Conservation (phyloP, 1,284 basidiomycete genomes). For the Ganoderma sinense region DNA sequence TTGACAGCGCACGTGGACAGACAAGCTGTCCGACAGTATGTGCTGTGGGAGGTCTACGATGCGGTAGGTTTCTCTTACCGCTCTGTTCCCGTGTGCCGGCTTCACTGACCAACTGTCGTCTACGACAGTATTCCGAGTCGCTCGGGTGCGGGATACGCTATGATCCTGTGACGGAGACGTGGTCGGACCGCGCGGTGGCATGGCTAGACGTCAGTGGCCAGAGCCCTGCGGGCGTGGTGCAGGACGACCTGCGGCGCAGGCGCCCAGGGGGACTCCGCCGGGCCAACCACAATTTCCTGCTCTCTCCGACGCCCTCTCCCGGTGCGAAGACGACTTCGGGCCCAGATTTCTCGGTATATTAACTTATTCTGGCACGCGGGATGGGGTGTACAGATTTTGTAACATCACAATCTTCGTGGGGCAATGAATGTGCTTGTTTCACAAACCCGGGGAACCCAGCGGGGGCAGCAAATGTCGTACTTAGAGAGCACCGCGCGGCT, state of each 20-base stretch:
- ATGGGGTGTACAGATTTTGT: not conserved
- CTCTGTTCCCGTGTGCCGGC: not conserved
- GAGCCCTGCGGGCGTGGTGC: not conserved
- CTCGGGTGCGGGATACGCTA: not conserved
- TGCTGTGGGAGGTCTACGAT: not conserved
- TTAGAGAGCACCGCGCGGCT: no score
- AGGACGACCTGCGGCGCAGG: not conserved
- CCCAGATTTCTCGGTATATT: not conserved
- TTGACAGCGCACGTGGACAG: not conserved
- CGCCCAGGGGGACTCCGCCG: not conserved
- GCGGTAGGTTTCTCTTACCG: not conserved
- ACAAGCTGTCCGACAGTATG: not conserved
- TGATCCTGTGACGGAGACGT: not conserved
- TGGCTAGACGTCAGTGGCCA: not conserved
- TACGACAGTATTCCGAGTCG: not conserved
- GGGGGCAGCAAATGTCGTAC: no score
- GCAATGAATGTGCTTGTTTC: no score
- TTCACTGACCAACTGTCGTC: not conserved
- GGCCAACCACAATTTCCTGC: not conserved
- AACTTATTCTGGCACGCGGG: not conserved
- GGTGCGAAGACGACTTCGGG: not conserved
- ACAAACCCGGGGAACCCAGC: no score
- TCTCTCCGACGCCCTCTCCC: not conserved
- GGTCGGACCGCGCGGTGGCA: not conserved
- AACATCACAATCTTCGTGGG: not conserved